Conservation (phyloP, 1,139 yeast genomes). For the Eremothecium gossypii region DNA sequence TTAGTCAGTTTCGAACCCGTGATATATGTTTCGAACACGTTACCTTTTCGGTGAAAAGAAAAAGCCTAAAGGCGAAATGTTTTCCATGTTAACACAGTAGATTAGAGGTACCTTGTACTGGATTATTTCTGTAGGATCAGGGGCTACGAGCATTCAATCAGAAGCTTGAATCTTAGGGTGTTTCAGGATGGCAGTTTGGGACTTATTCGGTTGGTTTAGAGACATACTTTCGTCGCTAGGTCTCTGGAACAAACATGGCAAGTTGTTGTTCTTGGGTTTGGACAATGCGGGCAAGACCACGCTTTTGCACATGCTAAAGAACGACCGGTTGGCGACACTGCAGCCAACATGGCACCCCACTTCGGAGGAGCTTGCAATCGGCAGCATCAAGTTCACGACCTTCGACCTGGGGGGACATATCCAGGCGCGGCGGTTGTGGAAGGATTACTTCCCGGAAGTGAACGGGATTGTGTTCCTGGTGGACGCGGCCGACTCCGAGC, state of each 20-base stretch:
- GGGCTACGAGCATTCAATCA: too few species aligned
- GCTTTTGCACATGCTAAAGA: conserved; percentile 88
- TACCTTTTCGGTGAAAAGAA: too few species aligned
- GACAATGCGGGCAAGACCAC: conserved; percentile 99
- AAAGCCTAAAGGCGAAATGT: too few species aligned
- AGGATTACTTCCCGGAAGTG: conserved; percentile 98
- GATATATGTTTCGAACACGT: too few species aligned
- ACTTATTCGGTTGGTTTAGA: conserved; percentile 44
- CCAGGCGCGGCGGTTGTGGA: conserved; percentile 99
- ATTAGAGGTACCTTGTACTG: too few species aligned
- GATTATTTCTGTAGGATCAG: too few species aligned
- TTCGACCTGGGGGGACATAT: conserved; percentile 97
- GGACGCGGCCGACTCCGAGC: conserved; percentile 93
- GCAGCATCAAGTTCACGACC: conserved; percentile 92
- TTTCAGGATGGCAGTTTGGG: conserved; percentile 22
- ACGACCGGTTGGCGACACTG: conserved; percentile 93
- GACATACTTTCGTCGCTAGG: conserved; percentile 91
- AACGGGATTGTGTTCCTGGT: conserved; percentile 94
- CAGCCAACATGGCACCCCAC: conserved; percentile 99
- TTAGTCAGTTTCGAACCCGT: too few species aligned
- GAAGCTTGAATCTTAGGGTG: too few species aligned
- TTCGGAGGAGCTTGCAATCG: conserved; percentile 94
- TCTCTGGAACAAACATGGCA: conserved; percentile 96
- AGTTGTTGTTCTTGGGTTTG: conserved; percentile 85
- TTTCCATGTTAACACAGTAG: too few species aligned